Percentiles rank a stretch among this genome's conserved stretches.
Evolutionary conservation across 257 asterid genomes (phyloP).

Genomic region (Eustoma russellianum): DNA sequence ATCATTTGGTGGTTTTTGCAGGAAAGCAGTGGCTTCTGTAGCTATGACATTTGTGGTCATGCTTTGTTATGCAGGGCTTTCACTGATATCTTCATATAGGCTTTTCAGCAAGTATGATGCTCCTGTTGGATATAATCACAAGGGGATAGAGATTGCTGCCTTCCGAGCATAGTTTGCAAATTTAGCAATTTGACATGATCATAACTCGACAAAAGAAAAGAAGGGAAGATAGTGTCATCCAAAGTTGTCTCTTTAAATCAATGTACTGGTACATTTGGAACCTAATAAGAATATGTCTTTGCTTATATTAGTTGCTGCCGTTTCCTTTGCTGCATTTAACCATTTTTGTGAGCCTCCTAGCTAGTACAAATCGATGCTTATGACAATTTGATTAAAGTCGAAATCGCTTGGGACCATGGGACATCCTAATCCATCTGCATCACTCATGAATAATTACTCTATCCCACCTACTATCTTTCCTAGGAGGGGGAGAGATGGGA

Average conservation of each 20-base stretch:
- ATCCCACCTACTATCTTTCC: too few relatives aligned
- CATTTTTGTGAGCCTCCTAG: neutral
- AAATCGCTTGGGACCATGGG: too few relatives aligned
- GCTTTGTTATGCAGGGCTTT: constrained; percentile 59
- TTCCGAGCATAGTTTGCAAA: constrained; percentile 3
- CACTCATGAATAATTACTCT: too few relatives aligned
- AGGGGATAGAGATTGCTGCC: constrained; percentile 39
- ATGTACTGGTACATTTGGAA: neutral
- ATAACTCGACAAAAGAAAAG: too few relatives aligned
- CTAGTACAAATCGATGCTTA: too few relatives aligned
- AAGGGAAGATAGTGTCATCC: too few relatives aligned
- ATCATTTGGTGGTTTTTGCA: constrained; percentile 57
- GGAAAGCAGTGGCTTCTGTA: constrained; percentile 59
- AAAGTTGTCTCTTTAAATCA: too few relatives aligned
- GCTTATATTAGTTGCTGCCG: neutral
- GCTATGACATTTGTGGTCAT: constrained; percentile 53
- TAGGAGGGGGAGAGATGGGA: too few relatives aligned
- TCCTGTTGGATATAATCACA: constrained; percentile 36
- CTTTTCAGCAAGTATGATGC: constrained; percentile 84
- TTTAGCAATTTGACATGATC: too few relatives aligned
- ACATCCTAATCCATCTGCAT: too few relatives aligned
- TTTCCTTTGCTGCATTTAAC: neutral
- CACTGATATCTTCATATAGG: constrained; percentile 64
- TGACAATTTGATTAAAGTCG: too few relatives aligned
- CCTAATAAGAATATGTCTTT: neutral